Evolutionary conservation across 2,329 filamentous ascomycete species (phyloP).

Genomic region (Orbilia javanica): DNA sequence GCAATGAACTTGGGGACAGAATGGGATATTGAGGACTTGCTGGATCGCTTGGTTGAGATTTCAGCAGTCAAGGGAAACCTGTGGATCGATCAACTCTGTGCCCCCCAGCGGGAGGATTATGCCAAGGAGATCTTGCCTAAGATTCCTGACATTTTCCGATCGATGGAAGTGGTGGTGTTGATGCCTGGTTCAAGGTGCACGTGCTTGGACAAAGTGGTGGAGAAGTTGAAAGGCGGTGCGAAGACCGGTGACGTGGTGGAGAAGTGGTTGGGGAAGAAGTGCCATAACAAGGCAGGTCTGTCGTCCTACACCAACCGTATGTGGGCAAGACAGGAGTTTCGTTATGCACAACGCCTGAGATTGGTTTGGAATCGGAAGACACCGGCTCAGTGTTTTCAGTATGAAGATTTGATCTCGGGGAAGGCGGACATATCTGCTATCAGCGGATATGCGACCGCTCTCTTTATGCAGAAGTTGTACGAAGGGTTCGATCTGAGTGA

Average conservation of each 20-base stretch:
- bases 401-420: slow-evolving; percentile 49
- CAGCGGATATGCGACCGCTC: slow-evolving; percentile 48
- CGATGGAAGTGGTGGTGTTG: slow-evolving; percentile 55
- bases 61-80: slow-evolving; percentile 35
- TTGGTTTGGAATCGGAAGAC: slow-evolving; percentile 52
- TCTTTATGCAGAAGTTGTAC: slow-evolving; percentile 55
- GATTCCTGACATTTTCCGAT: slow-evolving; percentile 53
- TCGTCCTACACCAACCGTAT: slow-evolving; percentile 58
- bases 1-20: slow-evolving; percentile 53
- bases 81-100: slow-evolving; percentile 54
- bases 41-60: slow-evolving; percentile 51
- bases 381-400: slow-evolving; percentile 50
- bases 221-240: slow-evolving; percentile 21
- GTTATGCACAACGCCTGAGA: slow-evolving; percentile 47
- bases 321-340: slow-evolving; percentile 57
- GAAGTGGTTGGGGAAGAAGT: slow-evolving; percentile 45
- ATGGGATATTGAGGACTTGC: slow-evolving; percentile 51
- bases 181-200: slow-evolving; percentile 47
- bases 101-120: slow-evolving; percentile 51
- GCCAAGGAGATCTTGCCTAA: slow-evolving; percentile 50
- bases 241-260: slow-evolving; percentile 39
- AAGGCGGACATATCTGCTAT: slow-evolving; percentile 55
- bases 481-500: slow-evolving; percentile 55
- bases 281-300: slow-evolving; percentile 54
- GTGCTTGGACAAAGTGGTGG: slow-evolving; percentile 43